A percentile compares a stretch with the other conserved stretches of the same genome.
These are phyloP conservation scores for Fusarium udum DNA, from an alignment of 2,329 filamentous ascomycete species.

Conservation along the genomic window DNA sequence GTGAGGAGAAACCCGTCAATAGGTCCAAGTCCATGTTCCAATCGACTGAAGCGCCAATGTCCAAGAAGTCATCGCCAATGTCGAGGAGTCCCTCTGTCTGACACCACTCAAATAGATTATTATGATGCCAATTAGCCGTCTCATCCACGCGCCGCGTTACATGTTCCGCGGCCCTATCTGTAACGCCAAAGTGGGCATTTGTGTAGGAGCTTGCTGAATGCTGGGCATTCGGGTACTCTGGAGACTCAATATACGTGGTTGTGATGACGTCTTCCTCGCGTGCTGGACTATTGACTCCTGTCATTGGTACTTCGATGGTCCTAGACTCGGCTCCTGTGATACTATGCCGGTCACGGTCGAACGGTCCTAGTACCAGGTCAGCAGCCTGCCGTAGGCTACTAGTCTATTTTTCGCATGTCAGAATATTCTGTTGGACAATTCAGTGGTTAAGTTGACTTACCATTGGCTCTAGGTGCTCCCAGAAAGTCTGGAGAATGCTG, in stretches of 20 bases:
- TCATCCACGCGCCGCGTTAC: not conserved
- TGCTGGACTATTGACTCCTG: not conserved
- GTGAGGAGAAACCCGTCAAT: not conserved
- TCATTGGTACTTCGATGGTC: not conserved
- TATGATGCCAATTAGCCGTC: not conserved
- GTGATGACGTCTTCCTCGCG: not conserved
- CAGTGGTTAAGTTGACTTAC: not conserved
- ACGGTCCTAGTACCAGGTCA: not conserved
- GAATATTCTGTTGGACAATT: accelerated
- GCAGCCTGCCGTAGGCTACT: not conserved
- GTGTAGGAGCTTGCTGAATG: not conserved
- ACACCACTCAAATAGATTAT: not conserved
- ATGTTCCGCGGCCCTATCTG: not conserved
- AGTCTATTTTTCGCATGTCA: not conserved
- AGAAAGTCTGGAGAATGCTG: not conserved
- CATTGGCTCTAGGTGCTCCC: not conserved
- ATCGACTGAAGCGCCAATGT: not conserved
- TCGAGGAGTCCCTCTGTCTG: not conserved
- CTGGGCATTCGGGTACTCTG: not conserved
- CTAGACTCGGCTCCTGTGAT: not conserved
- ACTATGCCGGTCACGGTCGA: not conserved
- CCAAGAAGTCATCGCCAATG: not conserved
- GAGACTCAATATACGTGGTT: not conserved
- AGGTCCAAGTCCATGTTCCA: not conserved
- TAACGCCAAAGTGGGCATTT: not conserved